phyloP scores from a whole-genome alignment of 2,329 filamentous ascomycete genomes.

The Paramyrothecium sp. region DNA sequence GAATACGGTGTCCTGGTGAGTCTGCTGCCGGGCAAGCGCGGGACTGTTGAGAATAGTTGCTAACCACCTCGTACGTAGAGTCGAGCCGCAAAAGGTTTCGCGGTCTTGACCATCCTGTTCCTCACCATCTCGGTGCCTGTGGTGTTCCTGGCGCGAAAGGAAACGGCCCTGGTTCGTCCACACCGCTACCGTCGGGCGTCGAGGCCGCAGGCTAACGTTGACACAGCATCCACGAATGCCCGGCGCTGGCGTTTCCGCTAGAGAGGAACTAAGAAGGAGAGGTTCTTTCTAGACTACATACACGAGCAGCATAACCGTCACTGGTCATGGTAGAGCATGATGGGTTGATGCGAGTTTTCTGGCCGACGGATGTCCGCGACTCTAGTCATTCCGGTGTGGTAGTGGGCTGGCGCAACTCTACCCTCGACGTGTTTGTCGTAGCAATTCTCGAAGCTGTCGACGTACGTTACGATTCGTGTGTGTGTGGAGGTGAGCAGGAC shows the following conservation, averaged over 20 bases:
- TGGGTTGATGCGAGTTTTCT: slow-evolving; percentile 97
- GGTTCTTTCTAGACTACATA: slow-evolving; percentile 76
- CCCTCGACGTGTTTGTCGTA: slow-evolving; percentile 85
- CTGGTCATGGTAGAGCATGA: slow-evolving; percentile 69
- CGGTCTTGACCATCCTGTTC: slow-evolving; percentile 80
- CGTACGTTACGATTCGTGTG: slow-evolving; percentile 46
- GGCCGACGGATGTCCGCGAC: slow-evolving; percentile 81
- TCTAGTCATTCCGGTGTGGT: slow-evolving; percentile 78
- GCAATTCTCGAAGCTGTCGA: slow-evolving; percentile 89
- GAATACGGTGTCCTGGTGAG: slow-evolving; percentile 95
- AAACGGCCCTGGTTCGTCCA: slow-evolving; percentile 71
- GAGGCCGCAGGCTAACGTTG: no score
- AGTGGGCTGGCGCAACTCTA: slow-evolving; percentile 94
- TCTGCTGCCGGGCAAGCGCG: slow-evolving; percentile 13
- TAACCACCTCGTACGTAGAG: slow-evolving; percentile 48
- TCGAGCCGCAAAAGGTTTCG: slow-evolving; percentile 82
- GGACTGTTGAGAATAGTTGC: not conserved
- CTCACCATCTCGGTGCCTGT: slow-evolving; percentile 81
- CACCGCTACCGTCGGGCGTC: slow-evolving; percentile 3
- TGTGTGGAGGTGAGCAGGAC: slow-evolving; percentile 2
- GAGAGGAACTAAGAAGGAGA: slow-evolving; percentile 89
- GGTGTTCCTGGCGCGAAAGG: slow-evolving; percentile 75
- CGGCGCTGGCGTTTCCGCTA: slow-evolving; percentile 81
- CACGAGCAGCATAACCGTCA: slow-evolving; percentile 15
- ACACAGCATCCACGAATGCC: slow-evolving; percentile 76